phyloP scores from a whole-genome alignment of 176 grass and related monocot genomes.

The Cenchrus purpureus region DNA sequence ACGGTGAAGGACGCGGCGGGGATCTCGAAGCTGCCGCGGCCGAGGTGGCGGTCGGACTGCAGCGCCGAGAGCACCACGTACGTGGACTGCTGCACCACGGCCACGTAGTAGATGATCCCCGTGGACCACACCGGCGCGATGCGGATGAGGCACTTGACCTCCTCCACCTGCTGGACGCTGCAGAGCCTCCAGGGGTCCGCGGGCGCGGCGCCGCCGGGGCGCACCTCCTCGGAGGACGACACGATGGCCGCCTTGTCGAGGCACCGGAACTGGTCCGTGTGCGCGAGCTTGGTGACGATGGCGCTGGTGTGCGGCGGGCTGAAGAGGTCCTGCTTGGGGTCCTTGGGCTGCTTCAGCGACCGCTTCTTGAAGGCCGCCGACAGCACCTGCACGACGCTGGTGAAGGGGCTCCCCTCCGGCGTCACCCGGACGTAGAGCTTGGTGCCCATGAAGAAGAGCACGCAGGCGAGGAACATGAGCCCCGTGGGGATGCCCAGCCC shows the following conservation, averaged over 20 bases:
- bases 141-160: conserved; percentile 84
- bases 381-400: conserved; percentile 77
- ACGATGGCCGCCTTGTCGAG: conserved; percentile 89
- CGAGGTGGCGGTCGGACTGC: conserved; percentile 84
- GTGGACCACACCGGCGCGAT: conserved; percentile 87
- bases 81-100: conserved; percentile 85
- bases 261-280: conserved; percentile 86
- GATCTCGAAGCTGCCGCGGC: conserved; percentile 67
- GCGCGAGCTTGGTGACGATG: conserved; percentile 66
- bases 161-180: conserved; percentile 92
- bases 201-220: conserved; percentile 29
- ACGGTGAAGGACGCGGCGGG: conserved; percentile 88
- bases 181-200: conserved; percentile 70
- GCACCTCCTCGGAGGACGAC: conserved; percentile 51
- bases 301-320: conserved; percentile 78
- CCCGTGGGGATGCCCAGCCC: conserved; percentile 74
- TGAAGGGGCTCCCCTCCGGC: conserved; percentile 81
- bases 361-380: conserved; percentile 55
- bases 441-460: conserved; percentile 88
- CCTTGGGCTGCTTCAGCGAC: conserved; percentile 64
- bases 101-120: conserved; percentile 88
- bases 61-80: conserved; percentile 83
- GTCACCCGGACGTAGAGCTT: conserved; percentile 71
- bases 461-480: conserved; percentile 83
- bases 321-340: conserved; percentile 81